Percentiles rank a stretch among this genome's conserved stretches.
Conservation (phyloP, 192 early-diverging fungal species). For the Backusella westeae region DNA sequence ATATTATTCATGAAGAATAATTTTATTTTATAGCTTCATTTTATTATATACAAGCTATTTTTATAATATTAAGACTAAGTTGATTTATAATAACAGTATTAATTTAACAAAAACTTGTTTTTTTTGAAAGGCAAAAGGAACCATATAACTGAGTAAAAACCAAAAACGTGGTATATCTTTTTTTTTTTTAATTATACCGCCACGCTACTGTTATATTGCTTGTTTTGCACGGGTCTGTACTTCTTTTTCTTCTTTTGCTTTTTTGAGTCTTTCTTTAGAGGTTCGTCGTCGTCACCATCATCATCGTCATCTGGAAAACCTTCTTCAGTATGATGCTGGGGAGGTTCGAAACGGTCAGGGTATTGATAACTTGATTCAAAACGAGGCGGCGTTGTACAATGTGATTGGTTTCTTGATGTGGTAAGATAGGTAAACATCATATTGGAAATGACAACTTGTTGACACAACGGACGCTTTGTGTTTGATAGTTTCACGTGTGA, state of each 20-base stretch:
- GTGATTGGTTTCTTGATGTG: slow-evolving; percentile 59
- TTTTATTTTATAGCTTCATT: background rate
- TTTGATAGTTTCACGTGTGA: slow-evolving; percentile 72
- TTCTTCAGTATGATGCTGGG: background rate
- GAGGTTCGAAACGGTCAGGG: background rate
- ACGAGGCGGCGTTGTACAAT: background rate
- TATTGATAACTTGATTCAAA: background rate
- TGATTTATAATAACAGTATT: background rate
- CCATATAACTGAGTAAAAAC: background rate
- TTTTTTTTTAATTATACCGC: background rate
- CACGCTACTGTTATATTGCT: background rate
- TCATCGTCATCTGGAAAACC: background rate
- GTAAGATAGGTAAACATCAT: slow-evolving; percentile 83
- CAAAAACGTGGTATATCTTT: background rate
- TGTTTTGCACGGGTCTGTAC: background rate
- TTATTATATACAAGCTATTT: background rate
- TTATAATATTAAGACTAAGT: background rate
- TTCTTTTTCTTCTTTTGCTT: background rate
- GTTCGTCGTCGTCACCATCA: background rate
- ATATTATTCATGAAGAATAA: background rate
- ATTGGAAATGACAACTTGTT: slow-evolving; percentile 77
- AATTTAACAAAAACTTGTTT: background rate
- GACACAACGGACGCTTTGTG: slow-evolving; percentile 64
- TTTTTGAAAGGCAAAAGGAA: background rate
- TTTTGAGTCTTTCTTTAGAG: background rate